Base-by-base conservation (phyloP, 2,329 filamentous ascomycete species). In the Fusarium beomiforme region DNA sequence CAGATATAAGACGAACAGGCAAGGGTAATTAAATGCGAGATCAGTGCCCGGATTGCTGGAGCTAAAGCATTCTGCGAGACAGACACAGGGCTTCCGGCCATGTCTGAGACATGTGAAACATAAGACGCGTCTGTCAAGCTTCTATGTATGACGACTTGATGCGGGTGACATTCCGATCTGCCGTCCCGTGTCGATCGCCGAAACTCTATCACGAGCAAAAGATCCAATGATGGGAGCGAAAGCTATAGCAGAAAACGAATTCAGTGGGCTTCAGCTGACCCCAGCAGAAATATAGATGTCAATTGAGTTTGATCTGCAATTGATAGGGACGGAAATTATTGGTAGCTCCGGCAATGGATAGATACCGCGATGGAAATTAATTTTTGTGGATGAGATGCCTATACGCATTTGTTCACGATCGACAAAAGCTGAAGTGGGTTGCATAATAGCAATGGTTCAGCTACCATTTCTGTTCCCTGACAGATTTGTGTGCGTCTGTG, bases 171-270 rank as follows among this genome's bases (percentile, higher is more conserved):
- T n/a, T 51, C 31, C 13, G 9, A 37, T 37, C 12, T 51, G 9
- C 5, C 8, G 17, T 36, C 16, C 21, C 21, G 21, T n/a, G 47
- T n/a, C 17, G 31, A 51, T 51, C 31, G 13, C 7, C 1, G 6
- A 16, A n/a, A n/a, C 17, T 7, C n/a, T 8, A 26, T 8, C 9
- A 24, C 1, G 2, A 2, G 13, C 9, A 6, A n/a, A 7, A 26
- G 1, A 5, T 51, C 31, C 47, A 51, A 24, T 51, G 6, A 51
- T 36, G 12, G 12, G 13, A 5, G 3, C 3, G 4, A 17, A n/a
- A 26, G 0, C 24, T n/a, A 13, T n/a, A 8, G 2, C 16, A 37
- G n/a, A 13, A 13, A 10, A 12, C 16, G 3, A 2, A 24, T 24
- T 11, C 5, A 36, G 21, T 36, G 47, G 21, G 24, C 16, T 51